Evolutionary conservation across 306 rosid species (phyloP), one percentile per base, ranked within the genome.

Genomic region (Herpetospermum pedunculosum): DNA sequence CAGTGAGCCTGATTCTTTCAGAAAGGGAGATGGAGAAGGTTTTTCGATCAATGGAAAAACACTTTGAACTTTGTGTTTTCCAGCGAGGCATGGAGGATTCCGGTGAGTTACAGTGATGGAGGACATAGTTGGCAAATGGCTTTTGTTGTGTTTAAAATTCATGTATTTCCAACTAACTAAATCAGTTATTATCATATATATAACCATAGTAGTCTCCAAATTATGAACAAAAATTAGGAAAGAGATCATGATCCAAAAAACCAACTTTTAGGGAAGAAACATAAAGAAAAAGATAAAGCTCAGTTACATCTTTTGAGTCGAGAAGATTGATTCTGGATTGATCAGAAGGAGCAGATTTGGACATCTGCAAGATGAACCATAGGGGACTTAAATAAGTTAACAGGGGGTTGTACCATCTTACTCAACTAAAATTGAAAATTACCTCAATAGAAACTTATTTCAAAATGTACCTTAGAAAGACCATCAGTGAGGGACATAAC

Each of bases 401-500:
- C 19, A 40, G 11, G n/a, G 30, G 19, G 34, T 14, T 2, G 2
- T 5, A 38, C 34, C 18, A 65, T 38, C 72, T 13, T 65, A 21
- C 72, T 40, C 72, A 40, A 21, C 38, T 65, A 21, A 40, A 37
- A 21, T 38, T 37, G 8, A 1, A 4, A 41, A 65, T 11, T 38
- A 40, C 48, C 72, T 40, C 50, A 21, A 40, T 5, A 40, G 6
- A 34, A 63, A 63, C 28, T 9, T 6, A 58, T 65, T 65, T 19
- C 25, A 35, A 74, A 63, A 19, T 18, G 69, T 35, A 93, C 98
- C 98, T 94, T 94, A 64, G 97, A 89, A 76, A 84, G 83, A 74
- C 98, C 98, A 85, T 94, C 97, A 37, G 92, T 89, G 70, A 94
- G 86, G 55, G 98, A 94, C 98, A 94, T 94, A 71, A 91, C 86